Evolutionary conservation across 306 rosid genomes (phyloP), one percentile per base, ranked within the genome.

Genomic region (Sechiopsis laciniata): DNA sequence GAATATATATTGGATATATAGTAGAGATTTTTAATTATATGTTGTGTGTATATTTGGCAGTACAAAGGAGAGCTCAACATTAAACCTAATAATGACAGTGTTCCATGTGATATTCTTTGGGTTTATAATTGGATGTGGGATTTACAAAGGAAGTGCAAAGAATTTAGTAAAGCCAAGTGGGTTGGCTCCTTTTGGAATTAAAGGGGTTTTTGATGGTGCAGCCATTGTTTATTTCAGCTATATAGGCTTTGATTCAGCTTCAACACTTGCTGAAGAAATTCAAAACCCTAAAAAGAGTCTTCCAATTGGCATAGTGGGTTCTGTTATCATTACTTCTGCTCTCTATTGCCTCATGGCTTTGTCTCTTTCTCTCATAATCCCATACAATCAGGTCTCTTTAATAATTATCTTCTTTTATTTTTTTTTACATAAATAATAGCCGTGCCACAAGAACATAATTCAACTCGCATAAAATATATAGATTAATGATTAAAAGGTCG

Each of bases 181-280:
- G 24, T 42, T 93, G 24, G 80, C 88, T 56, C 98, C 98, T 57
- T 79, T 72, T 56, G 98, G 98, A 42, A 84, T 80, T 16, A 82
- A 86, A 82, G 88, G 89, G 55, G 78, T 90, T 79, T 81, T 93
- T 74, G 93, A 93, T 75, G 98, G 98, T 78, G 97, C 98, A 67
- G 96, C 98, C 62, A 77, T 80, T 58, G 98, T 93, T 15, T 93
- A 93, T 78, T 87, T 93, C 76, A 91, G 96, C 79, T 93, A 90
- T 69, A 93, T 93, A 55, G 98, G 98, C 50, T 93, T 90, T 78
- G 97, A 93, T 80, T 90, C 98, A 12, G 98, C 90, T 77, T 90
- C 98, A 78, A 93, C 98, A 26, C 79, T 93, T 88, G 98, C 98
- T 22, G 98, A 93, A 77, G 98, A 93, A 80, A 89, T 87, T 40